phyloP scores from a whole-genome alignment of 345 rosid species.

The Hirschfeldia incana region DNA sequence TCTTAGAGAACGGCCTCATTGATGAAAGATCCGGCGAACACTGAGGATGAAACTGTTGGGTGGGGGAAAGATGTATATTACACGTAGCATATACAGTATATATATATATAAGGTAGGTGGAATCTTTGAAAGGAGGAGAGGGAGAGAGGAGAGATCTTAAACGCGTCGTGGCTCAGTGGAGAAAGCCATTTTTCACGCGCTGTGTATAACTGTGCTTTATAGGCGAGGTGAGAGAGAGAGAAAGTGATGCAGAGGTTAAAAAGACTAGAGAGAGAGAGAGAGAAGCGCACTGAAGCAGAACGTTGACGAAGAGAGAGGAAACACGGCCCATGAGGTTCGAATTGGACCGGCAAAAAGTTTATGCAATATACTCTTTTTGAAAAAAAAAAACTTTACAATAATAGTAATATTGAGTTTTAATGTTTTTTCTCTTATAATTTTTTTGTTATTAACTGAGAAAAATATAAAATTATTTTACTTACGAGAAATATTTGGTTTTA shows the following conservation, averaged over 20 bases:
- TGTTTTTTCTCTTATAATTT: background rate
- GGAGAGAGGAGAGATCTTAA: slow-evolving; percentile 19
- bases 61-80: slow-evolving; percentile 17
- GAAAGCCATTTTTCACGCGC: slow-evolving; percentile 43
- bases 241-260: slow-evolving; percentile 23
- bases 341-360: background rate
- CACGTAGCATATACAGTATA: slow-evolving; percentile 27
- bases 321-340: slow-evolving; percentile 17
- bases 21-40: background rate
- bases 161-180: slow-evolving; percentile 44
- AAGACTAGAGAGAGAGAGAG: background rate
- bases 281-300: background rate
- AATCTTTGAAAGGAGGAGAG: slow-evolving; percentile 12
- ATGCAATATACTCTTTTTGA: slow-evolving; percentile 7
- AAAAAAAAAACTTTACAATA: background rate
- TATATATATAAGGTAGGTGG: slow-evolving; percentile 20
- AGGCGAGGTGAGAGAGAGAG: slow-evolving; percentile 8
- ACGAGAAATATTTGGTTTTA: background rate
- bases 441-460: background rate
- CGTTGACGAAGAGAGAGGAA: slow-evolving; percentile 18
- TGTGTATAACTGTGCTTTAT: slow-evolving; percentile 35
- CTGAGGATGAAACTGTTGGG: background rate
- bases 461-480: background rate
- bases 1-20: slow-evolving; percentile 57
- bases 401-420: background rate